Conservation (phyloP, 75 land plant genomes). For the Cryptomeria japonica region DNA sequence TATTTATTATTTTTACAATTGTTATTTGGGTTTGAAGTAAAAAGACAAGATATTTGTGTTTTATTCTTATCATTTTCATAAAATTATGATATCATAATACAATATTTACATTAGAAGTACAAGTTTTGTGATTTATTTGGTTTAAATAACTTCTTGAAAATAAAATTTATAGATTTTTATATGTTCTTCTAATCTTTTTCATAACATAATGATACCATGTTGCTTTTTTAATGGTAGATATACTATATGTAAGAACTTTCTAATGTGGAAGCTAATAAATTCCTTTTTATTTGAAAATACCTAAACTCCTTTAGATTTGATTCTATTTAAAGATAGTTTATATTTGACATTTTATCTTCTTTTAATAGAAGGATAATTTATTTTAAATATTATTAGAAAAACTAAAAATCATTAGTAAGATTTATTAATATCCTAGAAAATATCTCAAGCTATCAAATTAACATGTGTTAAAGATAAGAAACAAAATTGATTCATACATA, state of each 20-base stretch:
- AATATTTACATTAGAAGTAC: background rate
- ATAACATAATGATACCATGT: background rate
- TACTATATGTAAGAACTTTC: background rate
- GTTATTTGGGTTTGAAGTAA: background rate
- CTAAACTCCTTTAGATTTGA: background rate
- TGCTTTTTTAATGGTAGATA: background rate
- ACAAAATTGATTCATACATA: background rate
- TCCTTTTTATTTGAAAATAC: background rate
- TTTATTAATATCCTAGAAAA: too few species aligned
- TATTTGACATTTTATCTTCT: background rate
- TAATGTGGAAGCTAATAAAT: background rate
- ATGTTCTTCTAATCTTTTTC: background rate
- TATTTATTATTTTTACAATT: background rate
- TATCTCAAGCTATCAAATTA: background rate
- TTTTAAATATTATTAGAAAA: background rate
- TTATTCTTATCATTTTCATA: background rate
- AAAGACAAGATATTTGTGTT: background rate
- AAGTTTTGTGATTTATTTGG: background rate
- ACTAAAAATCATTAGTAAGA: background rate
- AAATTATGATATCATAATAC: background rate
- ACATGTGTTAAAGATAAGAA: background rate
- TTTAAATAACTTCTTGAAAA: background rate
- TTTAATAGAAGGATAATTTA: background rate
- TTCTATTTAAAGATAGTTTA: background rate
- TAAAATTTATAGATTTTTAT: background rate